Evolutionary conservation across 352 stramenopile species (phyloP).

Genomic region (Pythium plurisporium): DNA sequence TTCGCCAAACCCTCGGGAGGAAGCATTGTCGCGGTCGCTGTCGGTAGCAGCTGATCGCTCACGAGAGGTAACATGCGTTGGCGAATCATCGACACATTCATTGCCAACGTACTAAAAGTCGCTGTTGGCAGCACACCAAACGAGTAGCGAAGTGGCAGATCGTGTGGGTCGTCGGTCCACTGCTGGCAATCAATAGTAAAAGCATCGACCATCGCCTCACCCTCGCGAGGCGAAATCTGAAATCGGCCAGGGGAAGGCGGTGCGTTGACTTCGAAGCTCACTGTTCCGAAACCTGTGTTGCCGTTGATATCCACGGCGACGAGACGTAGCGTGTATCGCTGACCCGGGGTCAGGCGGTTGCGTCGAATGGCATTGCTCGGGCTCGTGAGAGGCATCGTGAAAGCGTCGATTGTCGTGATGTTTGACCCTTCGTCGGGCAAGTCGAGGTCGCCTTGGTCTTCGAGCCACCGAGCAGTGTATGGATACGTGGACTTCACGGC

Average conservation of each 20-base stretch:
- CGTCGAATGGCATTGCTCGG: constrained; percentile 45
- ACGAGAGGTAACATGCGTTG: constrained; percentile 37
- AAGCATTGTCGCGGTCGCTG: constrained; percentile 35
- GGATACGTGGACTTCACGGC: constrained; percentile 57
- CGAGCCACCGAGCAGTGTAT: constrained; percentile 44
- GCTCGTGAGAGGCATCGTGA: constrained; percentile 51
- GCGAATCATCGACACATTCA: constrained; percentile 23
- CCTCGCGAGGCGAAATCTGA: constrained; percentile 33
- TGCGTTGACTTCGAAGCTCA: constrained; percentile 52
- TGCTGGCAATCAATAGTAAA: constrained; percentile 48
- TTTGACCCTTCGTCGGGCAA: constrained; percentile 28
- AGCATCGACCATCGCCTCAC: constrained; percentile 46
- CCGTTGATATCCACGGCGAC: constrained; percentile 47
- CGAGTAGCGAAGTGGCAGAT: constrained; percentile 57
- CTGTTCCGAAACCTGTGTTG: constrained; percentile 45
- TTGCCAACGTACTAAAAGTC: constrained; percentile 24
- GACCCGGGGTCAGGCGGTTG: constrained; percentile 52
- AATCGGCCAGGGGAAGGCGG: constrained; percentile 55
- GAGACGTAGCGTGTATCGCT: constrained; percentile 64
- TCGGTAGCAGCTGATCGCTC: constrained; percentile 31
- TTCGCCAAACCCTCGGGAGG: constrained; percentile 25
- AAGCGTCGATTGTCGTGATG: constrained; percentile 28
- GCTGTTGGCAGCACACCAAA: constrained; percentile 46
- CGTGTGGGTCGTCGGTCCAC: constrained; percentile 56
- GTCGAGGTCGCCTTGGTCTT: constrained; percentile 54